These are phyloP conservation scores for Penicillium hordei DNA, from an alignment of 2,329 filamentous ascomycete species.

Conservation along the genomic window DNA sequence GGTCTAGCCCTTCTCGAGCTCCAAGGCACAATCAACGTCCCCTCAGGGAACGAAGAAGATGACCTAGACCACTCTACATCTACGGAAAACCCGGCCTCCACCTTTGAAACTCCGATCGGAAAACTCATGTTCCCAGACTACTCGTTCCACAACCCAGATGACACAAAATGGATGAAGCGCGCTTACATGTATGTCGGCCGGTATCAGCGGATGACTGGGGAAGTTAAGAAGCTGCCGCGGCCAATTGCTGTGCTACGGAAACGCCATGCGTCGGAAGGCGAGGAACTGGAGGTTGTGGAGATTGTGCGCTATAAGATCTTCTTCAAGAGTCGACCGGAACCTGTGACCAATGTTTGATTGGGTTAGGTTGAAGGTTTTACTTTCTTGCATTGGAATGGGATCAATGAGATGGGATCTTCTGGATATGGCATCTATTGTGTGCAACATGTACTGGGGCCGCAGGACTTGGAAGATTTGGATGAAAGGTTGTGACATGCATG, in stretches of 20 bases:
- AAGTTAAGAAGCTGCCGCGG: slow-evolving; percentile 80
- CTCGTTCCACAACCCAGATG: slow-evolving; percentile 52
- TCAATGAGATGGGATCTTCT: background rate
- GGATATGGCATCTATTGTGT: background rate
- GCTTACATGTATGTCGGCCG: slow-evolving; percentile 86
- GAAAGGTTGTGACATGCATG: background rate
- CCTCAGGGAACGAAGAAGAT: slow-evolving; percentile 42
- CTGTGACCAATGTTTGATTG: slow-evolving; percentile 57
- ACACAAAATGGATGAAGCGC: slow-evolving; percentile 81
- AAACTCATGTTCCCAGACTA: slow-evolving; percentile 78
- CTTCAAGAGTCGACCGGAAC: slow-evolving; percentile 82
- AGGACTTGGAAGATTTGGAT: background rate
- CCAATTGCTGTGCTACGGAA: slow-evolving; percentile 76
- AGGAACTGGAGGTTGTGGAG: slow-evolving; percentile 74
- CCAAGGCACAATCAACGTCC: slow-evolving; percentile 84
- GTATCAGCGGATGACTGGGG: slow-evolving; percentile 84
- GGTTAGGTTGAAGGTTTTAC: background rate
- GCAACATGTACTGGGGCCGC: background rate
- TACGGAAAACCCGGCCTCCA: slow-evolving; percentile 11
- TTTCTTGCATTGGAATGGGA: background rate
- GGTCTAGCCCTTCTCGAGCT: slow-evolving; percentile 89
- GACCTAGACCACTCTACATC: slow-evolving; percentile 26
- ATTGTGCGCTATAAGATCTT: slow-evolving; percentile 83
- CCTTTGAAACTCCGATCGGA: slow-evolving; percentile 60
- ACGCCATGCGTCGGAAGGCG: slow-evolving; percentile 41